Conservation (phyloP, 176 grass and related monocot species). For the Aechmea fasciata region DNA sequence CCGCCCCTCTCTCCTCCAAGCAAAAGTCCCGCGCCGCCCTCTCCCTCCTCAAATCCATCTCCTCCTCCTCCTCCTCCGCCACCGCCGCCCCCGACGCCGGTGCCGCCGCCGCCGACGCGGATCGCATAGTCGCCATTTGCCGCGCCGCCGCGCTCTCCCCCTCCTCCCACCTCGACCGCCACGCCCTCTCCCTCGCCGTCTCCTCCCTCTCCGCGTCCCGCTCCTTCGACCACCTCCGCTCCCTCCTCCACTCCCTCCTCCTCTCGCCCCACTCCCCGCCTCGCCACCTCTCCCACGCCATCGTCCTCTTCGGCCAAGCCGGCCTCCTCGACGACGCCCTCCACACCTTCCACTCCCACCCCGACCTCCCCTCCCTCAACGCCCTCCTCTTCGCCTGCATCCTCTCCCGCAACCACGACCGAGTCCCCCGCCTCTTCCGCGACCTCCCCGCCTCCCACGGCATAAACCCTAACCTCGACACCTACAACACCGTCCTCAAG, state of each 20-base stretch:
- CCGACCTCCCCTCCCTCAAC: slow-evolving; percentile 58
- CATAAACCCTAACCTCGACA: slow-evolving; percentile 42
- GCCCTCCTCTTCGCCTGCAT: slow-evolving; percentile 75
- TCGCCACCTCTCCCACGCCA: slow-evolving; percentile 38
- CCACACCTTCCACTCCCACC: slow-evolving; percentile 48
- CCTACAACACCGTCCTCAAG: slow-evolving; percentile 68
- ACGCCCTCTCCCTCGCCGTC: slow-evolving; percentile 53
- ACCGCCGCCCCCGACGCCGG: slow-evolving; percentile 45
- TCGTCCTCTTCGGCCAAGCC: slow-evolving; percentile 66
- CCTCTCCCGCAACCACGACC: slow-evolving; percentile 42
- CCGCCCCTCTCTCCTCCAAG: slow-evolving; percentile 36
- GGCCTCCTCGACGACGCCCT: slow-evolving; percentile 65
- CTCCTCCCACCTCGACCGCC: slow-evolving; percentile 45
- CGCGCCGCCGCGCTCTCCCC: slow-evolving; percentile 60
- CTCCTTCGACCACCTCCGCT: slow-evolving; percentile 14
- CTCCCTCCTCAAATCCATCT: slow-evolving; percentile 48
- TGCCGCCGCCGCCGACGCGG: slow-evolving; percentile 3
- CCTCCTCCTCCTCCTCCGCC: slow-evolving; percentile 45
- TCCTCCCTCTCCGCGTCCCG: slow-evolving; percentile 34
- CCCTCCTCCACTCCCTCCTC: slow-evolving; percentile 26
- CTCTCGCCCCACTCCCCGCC: slow-evolving; percentile 42
- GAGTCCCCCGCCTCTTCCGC: slow-evolving; percentile 53
- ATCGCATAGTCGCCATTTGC: slow-evolving; percentile 77
- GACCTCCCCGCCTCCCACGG: slow-evolving; percentile 50
- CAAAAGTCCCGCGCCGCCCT: slow-evolving; percentile 70